A percentile compares a stretch with the other conserved stretches of the same genome.
phyloP scores from a whole-genome alignment of 495 filamentous ascomycete genomes.

The Penicillium salamii region DNA sequence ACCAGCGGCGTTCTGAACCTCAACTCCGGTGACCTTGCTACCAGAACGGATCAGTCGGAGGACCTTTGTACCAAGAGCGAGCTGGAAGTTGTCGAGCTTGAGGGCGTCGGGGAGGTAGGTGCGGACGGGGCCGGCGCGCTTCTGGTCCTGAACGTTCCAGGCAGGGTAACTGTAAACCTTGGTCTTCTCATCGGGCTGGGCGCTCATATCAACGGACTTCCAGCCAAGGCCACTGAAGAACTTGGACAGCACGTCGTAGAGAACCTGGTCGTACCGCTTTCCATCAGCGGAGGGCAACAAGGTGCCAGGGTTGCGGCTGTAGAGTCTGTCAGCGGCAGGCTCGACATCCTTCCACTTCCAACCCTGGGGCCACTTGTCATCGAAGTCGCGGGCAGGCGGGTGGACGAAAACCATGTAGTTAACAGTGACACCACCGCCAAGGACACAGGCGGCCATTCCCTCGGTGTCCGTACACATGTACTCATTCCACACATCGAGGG shows the following conservation, averaged over 20 bases:
- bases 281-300: conserved; percentile 65
- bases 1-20: conserved; percentile 60
- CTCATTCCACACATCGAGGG: conserved; percentile 20
- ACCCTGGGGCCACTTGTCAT: conserved; percentile 68
- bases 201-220: conserved; percentile 59
- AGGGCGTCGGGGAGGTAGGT: conserved; percentile 69
- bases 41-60: conserved; percentile 61
- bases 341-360: conserved; percentile 67
- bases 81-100: conserved; percentile 60
- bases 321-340: conserved; percentile 56
- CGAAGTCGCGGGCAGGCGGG: conserved; percentile 61
- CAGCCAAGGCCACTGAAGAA: conserved; percentile 57
- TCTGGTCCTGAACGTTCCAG: conserved; percentile 65
- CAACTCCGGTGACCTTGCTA: conserved; percentile 62
- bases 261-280: conserved; percentile 63
- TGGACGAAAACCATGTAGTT: conserved; percentile 65
- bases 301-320: conserved; percentile 68
- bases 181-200: conserved; percentile 62
- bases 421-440: conserved; percentile 74
- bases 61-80: conserved; percentile 64
- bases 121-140: conserved; percentile 68
- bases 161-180: conserved; percentile 62
- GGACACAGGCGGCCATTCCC: conserved; percentile 73
- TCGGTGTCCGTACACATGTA: conserved; percentile 61
- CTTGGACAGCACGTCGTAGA: conserved; percentile 58